Base-by-base conservation (phyloP, 768 basidiomycete species). In the Exsudoporus frostii region DNA sequence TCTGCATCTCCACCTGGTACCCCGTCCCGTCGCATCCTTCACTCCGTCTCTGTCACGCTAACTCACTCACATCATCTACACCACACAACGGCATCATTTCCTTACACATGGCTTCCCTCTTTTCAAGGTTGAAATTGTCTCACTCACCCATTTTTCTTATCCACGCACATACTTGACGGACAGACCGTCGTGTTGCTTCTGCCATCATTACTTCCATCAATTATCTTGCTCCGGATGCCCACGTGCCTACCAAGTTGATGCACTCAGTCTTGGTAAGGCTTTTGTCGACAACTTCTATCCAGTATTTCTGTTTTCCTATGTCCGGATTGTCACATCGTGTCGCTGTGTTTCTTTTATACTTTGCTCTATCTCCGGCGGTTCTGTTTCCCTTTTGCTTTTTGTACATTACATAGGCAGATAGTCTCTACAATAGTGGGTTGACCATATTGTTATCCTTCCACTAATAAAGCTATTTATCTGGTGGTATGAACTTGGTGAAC, bases 381-480 rank as follows among this genome's bases (percentile, higher is more conserved):
- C 48, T 47, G 47, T 45, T 40, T 53, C 57, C 36, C 64, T 42
- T 66, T 64, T 56, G 61, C 52, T 65, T 59, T 69, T 58, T 66
- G 67, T 70, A 70, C 65, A 72, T 71, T 74, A 73, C 70, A 73
- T 71, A 67, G 64, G 71, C 73, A 75, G 69, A 70, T 73, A 68
- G 63, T 75, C 72, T 74, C 72, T 80, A 76, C 73, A 69, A 67
- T 74, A 76, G 74, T 79, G 75, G 77, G 75, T 74, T 75, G 77
- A 73, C 73, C 76, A 71, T 82, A 82, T 79, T 74, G 74, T 81
- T 83, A 82, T 82, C 74, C 62, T 74, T 76, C 75, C 68, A 72
- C 74, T 82, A 82, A 82, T 81, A 73, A 73, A 63, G 67, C 68
- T 73, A 70, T 74, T 64, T 67, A 65, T 57, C 57, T 65, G 51